Percentiles rank a stretch among this genome's conserved stretches.
Evolutionary conservation across 352 stramenopile genomes (phyloP).

Genomic region (Phytopythium mirpurense): DNA sequence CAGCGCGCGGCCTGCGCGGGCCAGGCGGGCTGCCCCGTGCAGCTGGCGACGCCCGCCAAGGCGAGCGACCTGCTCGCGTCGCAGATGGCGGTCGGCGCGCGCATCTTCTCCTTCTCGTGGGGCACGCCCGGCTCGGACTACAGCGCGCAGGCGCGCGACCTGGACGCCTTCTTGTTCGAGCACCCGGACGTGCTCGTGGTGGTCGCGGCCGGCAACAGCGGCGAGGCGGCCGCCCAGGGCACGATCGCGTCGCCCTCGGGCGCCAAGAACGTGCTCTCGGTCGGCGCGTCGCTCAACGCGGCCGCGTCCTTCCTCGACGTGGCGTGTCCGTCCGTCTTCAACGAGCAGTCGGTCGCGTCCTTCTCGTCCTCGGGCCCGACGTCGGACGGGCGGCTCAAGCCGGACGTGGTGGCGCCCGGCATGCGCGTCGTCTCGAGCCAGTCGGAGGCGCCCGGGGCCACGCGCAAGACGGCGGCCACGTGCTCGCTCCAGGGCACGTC

Average conservation of each 20-base stretch:
- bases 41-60: constrained; percentile 55
- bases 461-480: constrained; percentile 41
- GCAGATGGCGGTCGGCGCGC: constrained; percentile 64
- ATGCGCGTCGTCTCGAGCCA: constrained; percentile 76
- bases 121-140: constrained; percentile 74
- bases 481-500: constrained; percentile 79
- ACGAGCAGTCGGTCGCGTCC: constrained; percentile 66
- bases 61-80: constrained; percentile 53
- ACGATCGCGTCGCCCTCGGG: constrained; percentile 80
- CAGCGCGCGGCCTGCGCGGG: constrained; percentile 47
- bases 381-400: constrained; percentile 80
- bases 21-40: constrained; percentile 41
- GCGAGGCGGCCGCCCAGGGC: constrained; percentile 52
- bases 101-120: constrained; percentile 86
- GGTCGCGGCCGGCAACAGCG: constrained; percentile 87
- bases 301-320: constrained; percentile 42
- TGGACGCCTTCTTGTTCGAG: constrained; percentile 78
- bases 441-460: constrained; percentile 49
- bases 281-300: constrained; percentile 69
- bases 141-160: constrained; percentile 63
- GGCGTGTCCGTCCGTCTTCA: constrained; percentile 57
- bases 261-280: constrained; percentile 82
- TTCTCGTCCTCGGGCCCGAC: constrained; percentile 85
- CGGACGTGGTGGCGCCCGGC: constrained; percentile 82
- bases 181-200: constrained; percentile 85